Evolutionary conservation across 306 rosid genomes (phyloP), one percentile per base, ranked within the genome.

Genomic region (Argentina anserina): DNA sequence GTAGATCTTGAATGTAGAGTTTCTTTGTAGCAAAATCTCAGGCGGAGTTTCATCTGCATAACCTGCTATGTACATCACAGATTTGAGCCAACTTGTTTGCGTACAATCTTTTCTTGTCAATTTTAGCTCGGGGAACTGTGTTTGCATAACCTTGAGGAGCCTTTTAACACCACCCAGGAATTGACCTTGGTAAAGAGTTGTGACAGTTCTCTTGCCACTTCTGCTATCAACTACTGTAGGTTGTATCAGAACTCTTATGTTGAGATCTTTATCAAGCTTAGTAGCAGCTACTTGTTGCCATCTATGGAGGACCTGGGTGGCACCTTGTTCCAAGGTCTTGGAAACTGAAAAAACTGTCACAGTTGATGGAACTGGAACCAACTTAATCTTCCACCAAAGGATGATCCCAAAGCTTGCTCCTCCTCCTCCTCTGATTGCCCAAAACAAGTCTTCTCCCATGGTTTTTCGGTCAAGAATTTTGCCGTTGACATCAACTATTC

Each of bases 341-440:
- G 84, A 60, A 0, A 90, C 89, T 0, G 89, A 81, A 34, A 88
- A 93, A 73, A 88, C 96, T 17, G 98, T 90, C 67, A 90, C 93
- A 0, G 79, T 84, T 73, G 59, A 41, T 1, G 97, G 98, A 29
- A 93, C 96, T 5, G 88, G 86, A 36, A 88, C 97, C 0, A 93
- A 86, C 43, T 82, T 90, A 23, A 93, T 82, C 81, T 90, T 89
- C 98, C 97, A 93, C 92, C 89, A 82, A 0, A 93, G 89, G 36
- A 93, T 77, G 37, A 93, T 29, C 6, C 97, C 96, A 67, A 90
- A 90, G 72, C 98, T 93, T 65, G 75, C 96, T 28, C 97, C 97
- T 42, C 93, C 98, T 1, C 93, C 93, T 13, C 98, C 98, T 83
- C 93, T 80, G 28, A 93, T 89, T 0, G 93, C 98, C 96, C 96